Evolutionary conservation across 2,329 filamentous ascomycete genomes (phyloP).

Genomic region (Neonectria magnoliae): DNA sequence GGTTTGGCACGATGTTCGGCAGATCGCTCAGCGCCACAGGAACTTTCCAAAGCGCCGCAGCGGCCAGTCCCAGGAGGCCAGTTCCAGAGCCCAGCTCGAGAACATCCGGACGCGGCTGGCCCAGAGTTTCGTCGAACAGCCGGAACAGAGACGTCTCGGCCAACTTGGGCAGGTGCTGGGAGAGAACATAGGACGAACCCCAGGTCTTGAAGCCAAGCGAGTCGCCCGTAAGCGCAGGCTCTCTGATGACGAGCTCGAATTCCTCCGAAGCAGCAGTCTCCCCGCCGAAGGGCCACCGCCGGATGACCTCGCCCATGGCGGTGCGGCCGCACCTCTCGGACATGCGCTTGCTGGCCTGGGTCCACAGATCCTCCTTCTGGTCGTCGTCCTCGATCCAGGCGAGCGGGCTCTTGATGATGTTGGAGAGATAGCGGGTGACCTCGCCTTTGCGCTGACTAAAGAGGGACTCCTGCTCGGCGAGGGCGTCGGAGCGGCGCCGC

Average conservation of each 20-base stretch:
- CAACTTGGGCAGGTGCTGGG: constrained; percentile 71
- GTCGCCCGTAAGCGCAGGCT: constrained; percentile 89
- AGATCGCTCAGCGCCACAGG: constrained; percentile 83
- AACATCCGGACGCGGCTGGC: constrained; percentile 49
- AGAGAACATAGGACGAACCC: constrained; percentile 89
- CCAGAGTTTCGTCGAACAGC: constrained; percentile 52
- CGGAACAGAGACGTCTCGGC: constrained; percentile 56
- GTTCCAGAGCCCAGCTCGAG: constrained; percentile 92
- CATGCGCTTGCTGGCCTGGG: constrained; percentile 79
- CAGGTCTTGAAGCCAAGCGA: constrained; percentile 94
- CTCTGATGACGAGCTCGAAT: constrained; percentile 78
- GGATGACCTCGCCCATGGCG: constrained; percentile 67
- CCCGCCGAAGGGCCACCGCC: constrained; percentile 62
- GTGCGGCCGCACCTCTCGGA: constrained; percentile 84
- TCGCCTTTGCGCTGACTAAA: constrained; percentile 56
- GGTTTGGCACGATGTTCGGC: constrained; percentile 82
- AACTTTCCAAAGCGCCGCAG: constrained; percentile 75
- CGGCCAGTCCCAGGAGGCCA: constrained; percentile 87
- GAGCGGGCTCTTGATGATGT: constrained; percentile 73
- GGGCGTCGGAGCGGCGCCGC: constrained; percentile 53
- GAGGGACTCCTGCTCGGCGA: constrained; percentile 54
- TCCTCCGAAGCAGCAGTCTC: constrained; percentile 44
- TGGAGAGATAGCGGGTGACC: constrained; percentile 73
- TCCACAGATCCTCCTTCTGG: constrained; percentile 76
- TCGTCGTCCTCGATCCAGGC: constrained; percentile 75